Base-by-base conservation (phyloP, 805 yeast genomes). In the Cyberlindnera suaveolens region DNA sequence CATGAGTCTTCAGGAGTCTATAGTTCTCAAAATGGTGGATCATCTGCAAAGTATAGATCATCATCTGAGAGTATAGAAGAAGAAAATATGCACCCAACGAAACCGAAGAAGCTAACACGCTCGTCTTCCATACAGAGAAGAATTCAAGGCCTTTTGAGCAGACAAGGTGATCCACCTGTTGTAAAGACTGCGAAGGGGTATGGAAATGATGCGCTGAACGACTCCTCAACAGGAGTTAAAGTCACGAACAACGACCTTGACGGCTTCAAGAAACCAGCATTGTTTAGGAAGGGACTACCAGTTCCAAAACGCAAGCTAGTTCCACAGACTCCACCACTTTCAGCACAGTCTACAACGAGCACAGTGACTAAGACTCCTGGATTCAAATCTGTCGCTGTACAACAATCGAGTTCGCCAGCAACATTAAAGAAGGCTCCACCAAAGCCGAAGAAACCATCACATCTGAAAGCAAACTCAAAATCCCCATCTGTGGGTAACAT, bases 141-240 rank as follows among this genome's bases (percentile, higher is more conserved):
- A 30, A 57, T 58, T 5, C 57, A 54, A 40, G 57, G 57, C 4
- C 36, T 58, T n/a, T 38, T 56, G 31, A 52, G 39, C 66, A 69
- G 51, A 62, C 59, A 47, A 61, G 62, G 40, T 64, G 74, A 5
- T 36, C 74, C 75, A 11, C 74, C 75, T 3, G 65, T 74, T 0
- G 58, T 64, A 15, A 81, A 76, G 52, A 80, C 91, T 0, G 96
- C 96, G 0, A 62, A 70, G 5, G 96, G 96, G 0, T 88, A 89
- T 61, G 96, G 96, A 7, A 77, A 78, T 57, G 85, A 74, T 57
- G 80, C 90, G 6, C 23, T 19, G 16, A 39, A 39, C 15, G 26
- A 29, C 5, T 13, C 33, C 3, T 29, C n/a, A 14, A 23, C 44
- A 13, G 31, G 31, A 11, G 49, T 50, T 26, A 1, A 42, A 3